Evolutionary conservation across 106 monocot species (phyloP), one percentile per base, ranked within the genome.

Genomic region (Apostasia ramifera): DNA sequence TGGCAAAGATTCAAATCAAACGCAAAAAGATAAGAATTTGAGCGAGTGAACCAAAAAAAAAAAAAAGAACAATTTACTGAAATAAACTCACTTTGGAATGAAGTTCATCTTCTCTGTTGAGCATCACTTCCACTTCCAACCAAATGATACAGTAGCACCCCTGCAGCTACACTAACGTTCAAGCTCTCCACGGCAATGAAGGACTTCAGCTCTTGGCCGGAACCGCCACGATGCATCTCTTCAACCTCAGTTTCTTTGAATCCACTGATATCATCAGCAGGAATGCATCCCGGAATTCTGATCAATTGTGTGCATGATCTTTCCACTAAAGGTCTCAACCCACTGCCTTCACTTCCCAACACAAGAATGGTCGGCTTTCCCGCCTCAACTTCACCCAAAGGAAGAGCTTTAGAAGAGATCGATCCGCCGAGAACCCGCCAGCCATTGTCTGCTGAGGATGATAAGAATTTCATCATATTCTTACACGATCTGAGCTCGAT

Each of bases 391-490:
- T 88, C 88, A 39, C 66, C 72, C 60, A 95, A 76, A 45, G 88
- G 71, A 67, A 83, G 54, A 26, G 95, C 91, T 55, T 66, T 88
- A n/a, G 74, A 69, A 67, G 88, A 85, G 47, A 88, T 80, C 2
- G 91, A 91, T 1, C 88, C 95, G 44, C 95, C 95, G 67, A 95
- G 81, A 76, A 95, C 91, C 3, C 88, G 74, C 88, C 88, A 95
- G 2, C 91, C 95, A 70, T 95, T 95, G 12, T 88, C 91, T 41
- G 52, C 71, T 5, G 91, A 95, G 4, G 77, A 77, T 39, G 83
- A 51, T 71, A 95, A 75, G 71, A 95, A 91, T 58, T 88, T 91
- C 95, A 95, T 95, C 95, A 95, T 95, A 75, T 95, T 95, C 78
- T 84, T 95, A 59, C 95, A 95, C 11, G 86, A 82, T 46, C 80